Percentiles rank a stretch among this genome's conserved stretches.
These are phyloP conservation scores for Ajuga reptans DNA, from an alignment of 305 asterid species.

Conservation along the genomic window DNA sequence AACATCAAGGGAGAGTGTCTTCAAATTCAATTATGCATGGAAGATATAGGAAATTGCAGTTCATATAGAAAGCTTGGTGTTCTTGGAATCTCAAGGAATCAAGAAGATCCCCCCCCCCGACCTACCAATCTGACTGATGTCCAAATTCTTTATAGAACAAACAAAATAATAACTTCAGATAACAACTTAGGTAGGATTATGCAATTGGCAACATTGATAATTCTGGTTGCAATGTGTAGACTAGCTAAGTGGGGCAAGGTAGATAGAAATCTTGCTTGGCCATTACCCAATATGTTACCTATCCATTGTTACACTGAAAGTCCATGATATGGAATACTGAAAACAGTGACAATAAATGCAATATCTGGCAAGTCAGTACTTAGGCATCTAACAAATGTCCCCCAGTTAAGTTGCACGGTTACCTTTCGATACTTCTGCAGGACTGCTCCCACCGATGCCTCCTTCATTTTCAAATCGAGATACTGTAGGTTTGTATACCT, in stretches of 20 bases:
- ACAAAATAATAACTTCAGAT: slow-evolving; percentile 4
- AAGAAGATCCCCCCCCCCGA: neutral
- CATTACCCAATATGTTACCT: slow-evolving; percentile 10
- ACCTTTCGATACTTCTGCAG: slow-evolving; percentile 88
- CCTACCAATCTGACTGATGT: slow-evolving; percentile 10
- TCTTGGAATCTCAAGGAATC: slow-evolving; percentile 7
- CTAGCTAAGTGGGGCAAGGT: neutral
- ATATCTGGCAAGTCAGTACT: slow-evolving; percentile 12
- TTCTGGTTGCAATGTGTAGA: neutral
- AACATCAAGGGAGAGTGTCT: slow-evolving; percentile 14
- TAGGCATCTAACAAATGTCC: slow-evolving; percentile 8
- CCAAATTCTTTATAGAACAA: neutral
- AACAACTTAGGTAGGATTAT: neutral
- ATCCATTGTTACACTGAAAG: slow-evolving; percentile 4
- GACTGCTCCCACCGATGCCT: slow-evolving; percentile 71
- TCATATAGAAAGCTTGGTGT: neutral
- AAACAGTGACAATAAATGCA: neutral
- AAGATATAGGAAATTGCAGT: slow-evolving; percentile 8
- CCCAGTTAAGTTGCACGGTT: slow-evolving; percentile 18
- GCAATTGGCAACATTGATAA: slow-evolving; percentile 3
- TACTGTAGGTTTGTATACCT: slow-evolving; percentile 84
- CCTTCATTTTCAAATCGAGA: slow-evolving; percentile 79
- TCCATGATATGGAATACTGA: slow-evolving; percentile 7
- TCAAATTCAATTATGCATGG: slow-evolving; percentile 1
- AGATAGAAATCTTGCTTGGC: neutral